These are phyloP conservation scores for Smallanthus sonchifolius DNA, from an alignment of 129 eudicot species.

Conservation along the genomic window DNA sequence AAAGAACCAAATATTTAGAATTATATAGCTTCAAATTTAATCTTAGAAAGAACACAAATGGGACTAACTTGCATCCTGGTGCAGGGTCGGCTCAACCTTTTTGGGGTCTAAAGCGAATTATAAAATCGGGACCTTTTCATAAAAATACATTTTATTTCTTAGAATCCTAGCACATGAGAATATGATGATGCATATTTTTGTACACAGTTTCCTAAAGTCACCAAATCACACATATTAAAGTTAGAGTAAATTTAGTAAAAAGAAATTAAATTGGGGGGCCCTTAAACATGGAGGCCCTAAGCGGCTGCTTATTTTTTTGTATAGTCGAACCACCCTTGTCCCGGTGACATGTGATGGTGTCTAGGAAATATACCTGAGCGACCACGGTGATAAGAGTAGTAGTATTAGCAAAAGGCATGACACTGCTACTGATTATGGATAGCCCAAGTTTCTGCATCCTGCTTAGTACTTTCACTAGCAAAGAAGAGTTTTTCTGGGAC, in stretches of 20 bases:
- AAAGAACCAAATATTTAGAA: not conserved
- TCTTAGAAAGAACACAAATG: not conserved
- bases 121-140: no score
- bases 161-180: no score
- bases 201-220: no score
- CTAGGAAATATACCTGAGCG: conserved; percentile 38
- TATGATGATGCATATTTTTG: no score
- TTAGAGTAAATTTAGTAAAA: no score
- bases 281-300: no score
- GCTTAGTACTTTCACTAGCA: conserved; percentile 24
- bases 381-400: conserved; percentile 33
- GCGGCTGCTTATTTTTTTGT: no score
- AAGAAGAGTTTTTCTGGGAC: conserved; percentile 18
- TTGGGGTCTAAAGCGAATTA: no score
- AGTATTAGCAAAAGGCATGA: conserved; percentile 33
- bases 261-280: no score
- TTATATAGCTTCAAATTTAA: not conserved
- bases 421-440: conserved; percentile 30
- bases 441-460: conserved; percentile 41
- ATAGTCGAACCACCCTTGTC: no score
- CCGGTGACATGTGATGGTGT: not conserved
- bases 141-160: no score
- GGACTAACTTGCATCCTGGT: not conserved
- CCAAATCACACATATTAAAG: no score
- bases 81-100: not conserved